Percentiles rank a stretch among this genome's conserved stretches.
These are phyloP conservation scores for Thraustochytrium sp. DNA, from an alignment of 352 stramenopile genomes.

Conservation along the genomic window DNA sequence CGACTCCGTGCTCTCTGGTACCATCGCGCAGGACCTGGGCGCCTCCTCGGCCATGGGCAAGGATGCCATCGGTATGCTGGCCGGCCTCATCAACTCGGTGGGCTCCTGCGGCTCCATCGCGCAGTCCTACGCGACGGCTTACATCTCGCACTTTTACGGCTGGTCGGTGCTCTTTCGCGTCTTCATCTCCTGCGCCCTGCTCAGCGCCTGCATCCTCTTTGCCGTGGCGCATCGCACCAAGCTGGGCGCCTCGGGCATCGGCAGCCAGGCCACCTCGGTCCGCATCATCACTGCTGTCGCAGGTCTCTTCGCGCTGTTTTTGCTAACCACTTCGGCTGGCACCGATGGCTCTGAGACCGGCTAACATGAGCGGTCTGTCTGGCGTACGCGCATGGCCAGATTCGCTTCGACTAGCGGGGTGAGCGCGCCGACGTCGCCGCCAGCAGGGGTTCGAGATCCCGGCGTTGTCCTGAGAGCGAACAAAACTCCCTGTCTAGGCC, in stretches of 20 bases:
- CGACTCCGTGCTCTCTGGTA: slow-evolving; percentile 29
- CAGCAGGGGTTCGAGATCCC: too few species aligned
- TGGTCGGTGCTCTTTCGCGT: slow-evolving; percentile 36
- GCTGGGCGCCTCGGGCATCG: neutral
- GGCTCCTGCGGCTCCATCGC: slow-evolving; percentile 59
- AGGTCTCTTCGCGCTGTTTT: neutral
- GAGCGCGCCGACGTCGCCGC: too few species aligned
- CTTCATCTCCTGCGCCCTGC: slow-evolving; percentile 29
- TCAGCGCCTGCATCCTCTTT: slow-evolving; percentile 34
- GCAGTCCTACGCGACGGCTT: slow-evolving; percentile 38
- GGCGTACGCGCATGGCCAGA: too few species aligned
- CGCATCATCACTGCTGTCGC: neutral
- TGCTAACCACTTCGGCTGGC: neutral
- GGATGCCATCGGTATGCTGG: slow-evolving; percentile 13
- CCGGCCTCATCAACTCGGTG: slow-evolving; percentile 55
- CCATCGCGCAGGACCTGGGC: slow-evolving; percentile 36
- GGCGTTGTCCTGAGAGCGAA: too few species aligned
- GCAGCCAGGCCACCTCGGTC: neutral
- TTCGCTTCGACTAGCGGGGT: too few species aligned
- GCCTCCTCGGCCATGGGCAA: neutral
- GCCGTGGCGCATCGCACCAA: neutral
- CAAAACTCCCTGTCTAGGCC: too few species aligned
- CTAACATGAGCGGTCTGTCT: too few species aligned
- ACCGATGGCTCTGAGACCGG: too few species aligned
- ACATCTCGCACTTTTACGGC: slow-evolving; percentile 2